Evolutionary conservation across 1,139 yeast genomes (phyloP).

Genomic region (Wickerhamiella infanticola): DNA sequence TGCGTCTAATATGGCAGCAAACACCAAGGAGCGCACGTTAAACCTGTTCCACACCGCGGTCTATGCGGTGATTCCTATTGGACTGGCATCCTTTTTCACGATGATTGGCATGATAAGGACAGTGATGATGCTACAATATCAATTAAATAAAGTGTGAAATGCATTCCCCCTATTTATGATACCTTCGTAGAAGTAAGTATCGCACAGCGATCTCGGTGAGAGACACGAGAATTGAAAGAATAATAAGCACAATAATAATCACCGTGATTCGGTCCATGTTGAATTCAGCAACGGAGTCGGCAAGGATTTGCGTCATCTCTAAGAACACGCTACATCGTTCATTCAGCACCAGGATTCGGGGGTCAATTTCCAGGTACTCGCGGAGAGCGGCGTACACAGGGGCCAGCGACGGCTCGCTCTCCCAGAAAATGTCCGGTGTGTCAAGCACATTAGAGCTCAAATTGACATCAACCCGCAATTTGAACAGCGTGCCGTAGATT

Average conservation of each 20-base stretch:
- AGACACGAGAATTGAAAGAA: conserved; percentile 61
- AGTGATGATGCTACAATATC: conserved; percentile 40
- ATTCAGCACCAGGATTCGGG: conserved; percentile 79
- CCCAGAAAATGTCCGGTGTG: conserved; percentile 95
- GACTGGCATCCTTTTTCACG: conserved; percentile 82
- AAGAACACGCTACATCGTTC: conserved; percentile 88
- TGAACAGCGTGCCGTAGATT: conserved; percentile 81
- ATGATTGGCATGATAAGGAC: conserved; percentile 73
- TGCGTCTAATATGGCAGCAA: conserved; percentile 65
- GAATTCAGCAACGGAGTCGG: conserved; percentile 85
- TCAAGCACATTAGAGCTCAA: conserved; percentile 80
- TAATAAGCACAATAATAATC: conserved; percentile 74
- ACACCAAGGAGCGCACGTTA: conserved; percentile 23
- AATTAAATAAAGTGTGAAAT: not conserved
- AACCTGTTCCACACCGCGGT: conserved; percentile 81
- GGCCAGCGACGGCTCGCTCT: conserved; percentile 85
- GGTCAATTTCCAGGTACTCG: conserved; percentile 88
- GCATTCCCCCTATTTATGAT: not conserved
- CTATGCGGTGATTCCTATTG: conserved; percentile 94
- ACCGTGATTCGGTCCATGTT: conserved; percentile 84
- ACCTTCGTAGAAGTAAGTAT: conserved; percentile 31
- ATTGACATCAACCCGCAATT: conserved; percentile 83
- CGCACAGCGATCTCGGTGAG: conserved; percentile 42
- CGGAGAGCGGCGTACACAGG: conserved; percentile 82
- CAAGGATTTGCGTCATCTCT: conserved; percentile 83